phyloP scores from a whole-genome alignment of 192 early-diverging fungal genomes.

The Kappamyces sp. region DNA sequence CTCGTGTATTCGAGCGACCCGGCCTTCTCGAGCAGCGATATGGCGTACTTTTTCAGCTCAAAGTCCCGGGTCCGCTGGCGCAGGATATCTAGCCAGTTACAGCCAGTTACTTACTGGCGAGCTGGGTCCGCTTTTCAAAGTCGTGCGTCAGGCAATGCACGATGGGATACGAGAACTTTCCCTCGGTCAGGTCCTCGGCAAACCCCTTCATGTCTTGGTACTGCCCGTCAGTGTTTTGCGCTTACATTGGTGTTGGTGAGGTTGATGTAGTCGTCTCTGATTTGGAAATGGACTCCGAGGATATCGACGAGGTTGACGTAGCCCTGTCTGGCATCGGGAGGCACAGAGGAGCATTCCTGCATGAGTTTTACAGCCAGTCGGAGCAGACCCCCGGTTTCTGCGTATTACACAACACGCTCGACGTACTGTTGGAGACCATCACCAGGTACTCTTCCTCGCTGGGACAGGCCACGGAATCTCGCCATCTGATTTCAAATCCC shows the following conservation, averaged over 20 bases:
- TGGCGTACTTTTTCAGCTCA: conserved; percentile 83
- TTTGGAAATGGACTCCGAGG: conserved; percentile 93
- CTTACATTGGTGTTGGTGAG: conserved; percentile 71
- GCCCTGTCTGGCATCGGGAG: conserved; percentile 32
- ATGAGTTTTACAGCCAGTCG: conserved; percentile 90
- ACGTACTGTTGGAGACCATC: conserved; percentile 93
- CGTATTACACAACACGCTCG: background rate
- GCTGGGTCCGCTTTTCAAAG: conserved; percentile 51
- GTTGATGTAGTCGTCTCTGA: conserved; percentile 97
- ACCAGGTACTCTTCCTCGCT: conserved; percentile 86
- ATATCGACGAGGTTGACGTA: conserved; percentile 75
- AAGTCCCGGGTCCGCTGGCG: conserved; percentile 75
- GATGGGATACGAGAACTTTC: conserved; percentile 96
- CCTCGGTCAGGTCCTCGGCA: conserved; percentile 97
- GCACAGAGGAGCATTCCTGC: conserved; percentile 51
- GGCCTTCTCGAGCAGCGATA: conserved; percentile 72
- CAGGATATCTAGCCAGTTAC: conserved; percentile 61
- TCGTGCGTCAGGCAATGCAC: conserved; percentile 75
- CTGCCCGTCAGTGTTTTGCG: conserved; percentile 22
- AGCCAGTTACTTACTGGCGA: conserved; percentile 57
- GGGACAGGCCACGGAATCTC: conserved; percentile 86
- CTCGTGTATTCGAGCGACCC: conserved; percentile 76
- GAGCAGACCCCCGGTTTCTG: conserved; percentile 96
- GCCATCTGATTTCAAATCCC: conserved; percentile 97
- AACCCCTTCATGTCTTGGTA: conserved; percentile 95